Evolutionary conservation across 2,329 filamentous ascomycete genomes (phyloP), one percentile per base, ranked within the genome.

Genomic region (Diaporthe aspalathi): DNA sequence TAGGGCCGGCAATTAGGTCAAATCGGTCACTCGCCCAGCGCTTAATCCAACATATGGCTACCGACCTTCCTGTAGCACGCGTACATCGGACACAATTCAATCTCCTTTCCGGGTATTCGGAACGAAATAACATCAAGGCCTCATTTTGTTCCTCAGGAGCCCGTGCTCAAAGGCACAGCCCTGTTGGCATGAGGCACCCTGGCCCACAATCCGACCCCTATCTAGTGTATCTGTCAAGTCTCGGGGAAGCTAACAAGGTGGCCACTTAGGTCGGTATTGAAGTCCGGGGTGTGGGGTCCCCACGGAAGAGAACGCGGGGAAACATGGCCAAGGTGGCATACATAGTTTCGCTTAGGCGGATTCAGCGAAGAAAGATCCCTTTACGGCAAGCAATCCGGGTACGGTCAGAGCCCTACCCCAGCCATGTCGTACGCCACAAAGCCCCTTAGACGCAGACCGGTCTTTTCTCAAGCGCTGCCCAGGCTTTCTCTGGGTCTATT

Each of bases 231-330:
- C 7, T 9, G 50, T 14, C n/a, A 22, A 22, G 22, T 24, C 6
- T 27, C 22, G 24, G 11, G 49, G 49, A 27, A 27, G 49, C 49
- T 50, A 27, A 14, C 50, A 32, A 29, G 7, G n/a, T n/a, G n/a
- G n/a, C n/a, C n/a, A 5, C 32, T 8, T 32, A 8, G 32, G 32
- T 32, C 32, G 32, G 32, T 32, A 32, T 32, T 32, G 27, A 27
- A 12, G 27, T 53, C 50, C 50, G 50, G 50, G 24, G 50, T 32
- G 50, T 53, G 27, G 50, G 27, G 50, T 32, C 16, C 16, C 50
- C 27, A 53, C 27, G 50, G 50, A n/a, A 53, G 50, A 32, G 16
- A 53, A 53, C 50, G 50, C 50, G 50, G 50, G 50, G 50, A 29
- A 53, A 53, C 50, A 32, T 24, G 27, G 50, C 24, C 24, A 16